Percentiles rank a stretch among this genome's conserved stretches.
These are phyloP conservation scores for Psilocybe cyanescens DNA, from an alignment of 768 basidiomycete genomes.

Conservation along the genomic window DNA sequence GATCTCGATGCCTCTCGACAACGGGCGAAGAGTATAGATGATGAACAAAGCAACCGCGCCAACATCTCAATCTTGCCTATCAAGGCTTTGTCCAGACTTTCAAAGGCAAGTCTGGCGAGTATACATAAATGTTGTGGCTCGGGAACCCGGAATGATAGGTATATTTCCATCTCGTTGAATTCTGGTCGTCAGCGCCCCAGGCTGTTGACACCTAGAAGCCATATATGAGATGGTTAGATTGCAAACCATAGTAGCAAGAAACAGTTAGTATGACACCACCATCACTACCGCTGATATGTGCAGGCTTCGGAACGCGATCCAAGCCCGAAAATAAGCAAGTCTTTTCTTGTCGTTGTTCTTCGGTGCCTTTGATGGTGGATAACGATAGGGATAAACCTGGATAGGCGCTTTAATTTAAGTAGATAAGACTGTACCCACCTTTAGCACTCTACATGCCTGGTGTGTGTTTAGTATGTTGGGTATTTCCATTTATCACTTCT, in stretches of 20 bases:
- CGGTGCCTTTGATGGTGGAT: neutral
- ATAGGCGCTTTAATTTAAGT: conserved; percentile 3
- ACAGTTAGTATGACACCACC: neutral
- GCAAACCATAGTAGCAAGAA: neutral
- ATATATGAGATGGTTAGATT: too few species aligned
- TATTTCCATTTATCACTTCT: too few species aligned
- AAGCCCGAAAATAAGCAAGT: neutral
- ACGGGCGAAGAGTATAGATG: neutral
- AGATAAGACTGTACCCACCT: neutral
- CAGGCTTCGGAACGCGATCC: neutral
- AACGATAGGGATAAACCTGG: neutral
- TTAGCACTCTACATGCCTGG: neutral
- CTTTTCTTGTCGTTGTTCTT: neutral
- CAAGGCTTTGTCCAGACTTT: neutral
- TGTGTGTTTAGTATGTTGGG: too few species aligned
- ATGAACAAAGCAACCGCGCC: neutral
- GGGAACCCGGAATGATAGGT: conserved; percentile 1
- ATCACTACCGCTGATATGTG: neutral
- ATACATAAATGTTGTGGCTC: neutral
- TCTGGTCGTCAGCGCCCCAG: too few species aligned
- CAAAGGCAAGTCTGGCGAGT: neutral
- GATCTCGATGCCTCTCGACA: too few species aligned
- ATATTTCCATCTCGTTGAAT: neutral
- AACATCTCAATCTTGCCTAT: neutral
- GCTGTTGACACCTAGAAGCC: too few species aligned